Evolutionary conservation across 2,329 filamentous ascomycete species (phyloP).

Genomic region (Aotearoamyces nothofagi): DNA sequence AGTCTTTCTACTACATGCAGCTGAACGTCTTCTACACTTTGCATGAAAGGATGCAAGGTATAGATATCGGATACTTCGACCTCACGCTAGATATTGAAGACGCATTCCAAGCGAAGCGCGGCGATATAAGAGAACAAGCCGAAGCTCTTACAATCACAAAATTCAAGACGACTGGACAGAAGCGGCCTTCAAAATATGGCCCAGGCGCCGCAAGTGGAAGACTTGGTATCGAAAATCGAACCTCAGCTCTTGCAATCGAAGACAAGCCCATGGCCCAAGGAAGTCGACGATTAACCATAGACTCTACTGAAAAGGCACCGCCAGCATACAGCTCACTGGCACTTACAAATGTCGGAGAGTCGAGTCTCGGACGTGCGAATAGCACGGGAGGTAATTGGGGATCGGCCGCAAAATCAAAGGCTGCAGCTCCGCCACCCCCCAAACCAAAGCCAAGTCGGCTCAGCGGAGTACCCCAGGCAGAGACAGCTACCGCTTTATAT

Average conservation of each 20-base stretch:
- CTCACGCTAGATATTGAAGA: slow-evolving; percentile 82
- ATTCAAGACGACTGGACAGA: slow-evolving; percentile 76
- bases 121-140: slow-evolving; percentile 70
- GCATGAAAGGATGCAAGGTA: slow-evolving; percentile 93
- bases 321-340: slow-evolving; percentile 49
- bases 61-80: slow-evolving; percentile 97
- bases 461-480: slow-evolving; percentile 45
- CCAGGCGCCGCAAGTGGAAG: slow-evolving; percentile 5
- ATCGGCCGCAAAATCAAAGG: slow-evolving; percentile 51
- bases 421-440: slow-evolving; percentile 52
- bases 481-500: slow-evolving; percentile 82
- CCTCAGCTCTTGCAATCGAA: slow-evolving; percentile 8
- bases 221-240: slow-evolving; percentile 20
- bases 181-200: slow-evolving; percentile 20
- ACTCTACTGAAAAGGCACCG: slow-evolving; percentile 43
- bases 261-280: slow-evolving; percentile 13
- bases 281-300: slow-evolving; percentile 22
- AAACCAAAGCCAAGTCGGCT: slow-evolving; percentile 70
- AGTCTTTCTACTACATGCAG: slow-evolving; percentile 99
- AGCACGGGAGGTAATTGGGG: slow-evolving; percentile 26
- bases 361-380: slow-evolving; percentile 22
- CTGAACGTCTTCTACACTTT: slow-evolving; percentile 98
- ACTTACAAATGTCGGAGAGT: slow-evolving; percentile 9
- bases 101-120: slow-evolving; percentile 77
- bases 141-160: slow-evolving; percentile 76